phyloP scores from a whole-genome alignment of 192 early-diverging fungal genomes.

The Lobulomyces angularis region DNA sequence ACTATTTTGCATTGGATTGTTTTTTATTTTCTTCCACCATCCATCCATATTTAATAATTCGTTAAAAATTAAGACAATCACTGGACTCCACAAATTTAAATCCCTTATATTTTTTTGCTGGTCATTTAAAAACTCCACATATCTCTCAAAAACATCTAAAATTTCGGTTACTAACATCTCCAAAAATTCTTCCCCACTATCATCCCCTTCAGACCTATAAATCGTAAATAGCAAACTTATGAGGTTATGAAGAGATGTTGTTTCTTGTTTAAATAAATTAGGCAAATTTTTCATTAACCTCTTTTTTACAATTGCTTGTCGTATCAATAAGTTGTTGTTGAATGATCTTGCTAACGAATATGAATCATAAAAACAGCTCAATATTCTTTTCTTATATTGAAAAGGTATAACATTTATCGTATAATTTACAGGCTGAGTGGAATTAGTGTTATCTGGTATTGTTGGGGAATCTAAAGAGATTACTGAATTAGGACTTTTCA shows the following conservation, averaged over 20 bases:
- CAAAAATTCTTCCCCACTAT: slow-evolving; percentile 1
- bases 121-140: slow-evolving; percentile 23
- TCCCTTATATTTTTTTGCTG: slow-evolving; percentile 26
- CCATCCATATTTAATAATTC: slow-evolving; percentile 30
- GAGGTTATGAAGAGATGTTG: slow-evolving; percentile 30
- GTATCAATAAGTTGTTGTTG: slow-evolving; percentile 62
- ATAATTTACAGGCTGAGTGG: slow-evolving; percentile 1
- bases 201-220: slow-evolving; percentile 17
- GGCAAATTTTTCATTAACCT: slow-evolving; percentile 84
- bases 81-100: slow-evolving; percentile 38
- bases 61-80: slow-evolving; percentile 31
- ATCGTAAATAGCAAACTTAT: slow-evolving; percentile 33
- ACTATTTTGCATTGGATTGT: background rate
- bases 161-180: slow-evolving; percentile 26
- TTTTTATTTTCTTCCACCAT: slow-evolving; percentile 17
- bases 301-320: slow-evolving; percentile 63
- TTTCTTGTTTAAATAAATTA: slow-evolving; percentile 85
- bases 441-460: slow-evolving; percentile 1
- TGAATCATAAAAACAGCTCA: slow-evolving; percentile 36
- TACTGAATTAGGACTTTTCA: background rate
- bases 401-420: slow-evolving; percentile 22
- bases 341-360: slow-evolving; percentile 73
- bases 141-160: slow-evolving; percentile 27
- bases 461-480: slow-evolving; percentile 2
- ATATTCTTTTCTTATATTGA: slow-evolving; percentile 12